Evolutionary conservation across 768 basidiomycete genomes (phyloP), one percentile per base, ranked within the genome.

Genomic region (Hericium erinaceus): DNA sequence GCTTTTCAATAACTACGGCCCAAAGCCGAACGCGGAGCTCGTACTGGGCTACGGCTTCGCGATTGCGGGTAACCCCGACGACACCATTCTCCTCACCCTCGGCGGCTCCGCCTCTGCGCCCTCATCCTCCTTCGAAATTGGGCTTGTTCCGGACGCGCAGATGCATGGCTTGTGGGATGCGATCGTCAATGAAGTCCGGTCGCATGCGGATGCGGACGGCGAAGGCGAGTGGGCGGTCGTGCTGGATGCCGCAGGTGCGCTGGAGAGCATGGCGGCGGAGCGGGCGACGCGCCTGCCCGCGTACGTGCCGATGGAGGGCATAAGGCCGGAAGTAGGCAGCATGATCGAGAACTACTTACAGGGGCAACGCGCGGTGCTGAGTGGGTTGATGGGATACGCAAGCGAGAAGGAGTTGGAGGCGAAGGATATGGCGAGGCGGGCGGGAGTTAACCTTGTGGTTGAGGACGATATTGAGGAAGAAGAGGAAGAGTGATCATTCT

Each of bases 41-140:
- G 82, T 98, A 49, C 78, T 98, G 4, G 92, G 90, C 5, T 98
- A 97, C 66, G 95, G 95, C 1, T 98, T 98, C 71, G 81, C 89
- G 0, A 67, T 95, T 3, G 73, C 79, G 1, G 61, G 82, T 28
- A 97, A 97, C 61, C 87, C 87, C 0, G 90, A 93, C 65, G 95
- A 97, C 65, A 89, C 87, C 0, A 87, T 95, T 63, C 75, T 88
- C 1, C 79, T 97, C 38, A 85, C 85, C 60, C 72, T 95, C 41
- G 87, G 87, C 13, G 84, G 87, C 1, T 56, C 64, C 0, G 57
- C 53, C 1, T 65, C 68, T 1, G 61, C 59, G 6, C 57, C 39
- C 15, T 50, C 72, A 1, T 69, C 70, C 56, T 78, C 72, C 64
- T 89, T 87, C 81, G 81, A 85, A 57, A 73, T 87, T 11, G 84